Evolutionary conservation across 1,284 basidiomycete genomes (phyloP), one percentile per base, ranked within the genome.

Genomic region (Mixia osmundae): DNA sequence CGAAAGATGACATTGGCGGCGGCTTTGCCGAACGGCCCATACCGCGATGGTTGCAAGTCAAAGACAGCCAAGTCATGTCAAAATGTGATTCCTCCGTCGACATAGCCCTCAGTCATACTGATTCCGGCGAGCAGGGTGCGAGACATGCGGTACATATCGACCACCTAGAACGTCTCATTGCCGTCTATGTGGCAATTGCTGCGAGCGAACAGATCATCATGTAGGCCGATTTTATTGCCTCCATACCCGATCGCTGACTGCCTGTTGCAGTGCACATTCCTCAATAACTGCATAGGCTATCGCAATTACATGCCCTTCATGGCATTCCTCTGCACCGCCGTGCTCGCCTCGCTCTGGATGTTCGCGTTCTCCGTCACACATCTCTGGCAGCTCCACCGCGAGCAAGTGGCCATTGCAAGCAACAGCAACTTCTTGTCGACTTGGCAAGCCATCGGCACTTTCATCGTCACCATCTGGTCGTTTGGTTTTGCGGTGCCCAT

Each of bases 121-220:
- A 20, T 16, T 19, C 14, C 25, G 31, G 14, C 12, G 21, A 39
- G 16, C 45, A 82, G 79, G 37, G 76, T 91, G 85, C 54, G 68
- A 73, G 30, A 89, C 82, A 11, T 91, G 83, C 57, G 68, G 69
- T 50, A 38, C 31, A 3, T 89, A 91, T 54, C 69, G 85, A 22
- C 79, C 83, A 11, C 83, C 85, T 5, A 62, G 83, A 40, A 76
- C 79, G 25, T 85, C 77, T 52, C 83, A 91, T 57, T 91, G 83
- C 55, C 77, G 82, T 53, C 68, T 89, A 74, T 91, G 83, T 54
- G 79, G 87, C 47, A 89, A 91, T 53, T 91, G 85, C 51, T 77
- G 89, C 16, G 83, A 89, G 47, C 74, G 72, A 2, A 57, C 58
- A n/a, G n/a, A n/a, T n/a, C n/a, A n/a, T n/a, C n/a, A n/a, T n/a